Percentiles rank a stretch among this genome's conserved stretches.
Conservation (phyloP, 768 basidiomycete species). For the Boletus barrowsii region DNA sequence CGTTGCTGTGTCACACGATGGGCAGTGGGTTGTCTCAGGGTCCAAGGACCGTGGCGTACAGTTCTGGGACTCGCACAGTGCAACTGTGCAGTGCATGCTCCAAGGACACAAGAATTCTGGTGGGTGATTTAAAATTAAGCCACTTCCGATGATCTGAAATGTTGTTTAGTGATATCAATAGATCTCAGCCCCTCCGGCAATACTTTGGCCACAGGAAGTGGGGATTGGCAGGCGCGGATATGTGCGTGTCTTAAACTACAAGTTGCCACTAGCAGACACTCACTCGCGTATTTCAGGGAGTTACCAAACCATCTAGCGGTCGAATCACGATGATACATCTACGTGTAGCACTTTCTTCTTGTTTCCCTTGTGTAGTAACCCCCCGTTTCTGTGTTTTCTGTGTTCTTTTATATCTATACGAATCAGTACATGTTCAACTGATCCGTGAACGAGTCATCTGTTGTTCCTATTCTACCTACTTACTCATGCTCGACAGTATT, state of each 20-base stretch:
- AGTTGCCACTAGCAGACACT: not conserved
- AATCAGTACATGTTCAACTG: conserved; percentile 8
- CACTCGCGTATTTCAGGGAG: conserved; percentile 21
- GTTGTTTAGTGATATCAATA: conserved; percentile 60
- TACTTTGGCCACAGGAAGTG: conserved; percentile 65
- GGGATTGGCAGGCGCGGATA: conserved; percentile 70
- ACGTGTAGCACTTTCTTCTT: conserved; percentile 28
- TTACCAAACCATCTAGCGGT: conserved; percentile 28
- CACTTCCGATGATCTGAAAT: conserved; percentile 7
- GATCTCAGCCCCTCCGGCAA: conserved; percentile 62
- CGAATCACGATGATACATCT: conserved; percentile 17
- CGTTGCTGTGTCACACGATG: conserved; percentile 85
- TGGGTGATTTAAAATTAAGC: conserved; percentile 28
- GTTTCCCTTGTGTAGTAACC: conserved; percentile 24
- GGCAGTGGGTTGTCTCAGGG: conserved; percentile 93
- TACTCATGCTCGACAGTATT: conserved; percentile 2
- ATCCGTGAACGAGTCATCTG: conserved; percentile 3
- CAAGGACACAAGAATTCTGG: conserved; percentile 73
- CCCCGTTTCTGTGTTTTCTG: conserved; percentile 7
- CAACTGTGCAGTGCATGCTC: conserved; percentile 87
- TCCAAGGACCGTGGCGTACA: conserved; percentile 95
- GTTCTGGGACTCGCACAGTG: conserved; percentile 82
- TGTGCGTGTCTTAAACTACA: conserved; percentile 39
- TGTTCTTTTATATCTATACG: conserved; percentile 24
- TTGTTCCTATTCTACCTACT: conserved; percentile 4